phyloP scores from a whole-genome alignment of 495 filamentous ascomycete species.

The Aspergillus sclerotioniger region DNA sequence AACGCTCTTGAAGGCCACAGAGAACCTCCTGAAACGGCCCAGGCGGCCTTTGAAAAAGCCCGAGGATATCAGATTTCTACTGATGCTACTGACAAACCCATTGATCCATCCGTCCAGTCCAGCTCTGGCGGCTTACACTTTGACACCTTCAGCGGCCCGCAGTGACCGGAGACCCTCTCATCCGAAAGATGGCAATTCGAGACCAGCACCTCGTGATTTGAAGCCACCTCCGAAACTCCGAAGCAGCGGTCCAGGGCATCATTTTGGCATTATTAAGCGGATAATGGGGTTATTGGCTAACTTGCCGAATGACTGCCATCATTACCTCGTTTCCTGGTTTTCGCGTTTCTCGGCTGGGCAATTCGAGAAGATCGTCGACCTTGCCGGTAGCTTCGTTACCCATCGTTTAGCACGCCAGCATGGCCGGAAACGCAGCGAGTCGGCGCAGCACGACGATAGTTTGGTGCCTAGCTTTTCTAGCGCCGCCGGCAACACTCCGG shows the following conservation, averaged over 20 bases:
- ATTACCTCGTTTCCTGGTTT: conserved; percentile 83
- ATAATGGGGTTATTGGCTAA: conserved; percentile 80
- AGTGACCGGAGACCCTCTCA: conserved; percentile 32
- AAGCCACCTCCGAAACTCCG: conserved; percentile 20
- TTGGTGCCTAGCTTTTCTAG: conserved; percentile 69
- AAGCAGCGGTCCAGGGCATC: conserved; percentile 49
- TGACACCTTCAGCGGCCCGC: conserved; percentile 7
- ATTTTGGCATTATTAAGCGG: conserved; percentile 85
- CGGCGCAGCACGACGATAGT: conserved; percentile 54
- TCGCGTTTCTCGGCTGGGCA: conserved; percentile 65
- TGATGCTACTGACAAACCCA: conserved; percentile 85
- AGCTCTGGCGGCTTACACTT: conserved; percentile 18
- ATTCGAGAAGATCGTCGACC: conserved; percentile 71
- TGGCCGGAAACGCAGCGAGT: conserved; percentile 60
- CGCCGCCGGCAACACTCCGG: conserved; percentile 57
- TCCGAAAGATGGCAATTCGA: conserved; percentile 21
- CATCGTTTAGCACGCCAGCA: conserved; percentile 76
- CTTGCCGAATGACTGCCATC: conserved; percentile 71
- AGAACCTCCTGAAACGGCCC: conserved; percentile 83
- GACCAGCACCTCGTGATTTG: conserved; percentile 20
- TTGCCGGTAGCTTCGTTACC: conserved; percentile 77
- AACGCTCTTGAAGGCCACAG: conserved; percentile 76
- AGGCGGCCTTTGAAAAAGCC: conserved; percentile 66
- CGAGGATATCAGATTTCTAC: conserved; percentile 72
- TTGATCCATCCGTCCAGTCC: conserved; percentile 53